phyloP scores from a whole-genome alignment of 2,329 filamentous ascomycete species.

The Didymella sp. region DNA sequence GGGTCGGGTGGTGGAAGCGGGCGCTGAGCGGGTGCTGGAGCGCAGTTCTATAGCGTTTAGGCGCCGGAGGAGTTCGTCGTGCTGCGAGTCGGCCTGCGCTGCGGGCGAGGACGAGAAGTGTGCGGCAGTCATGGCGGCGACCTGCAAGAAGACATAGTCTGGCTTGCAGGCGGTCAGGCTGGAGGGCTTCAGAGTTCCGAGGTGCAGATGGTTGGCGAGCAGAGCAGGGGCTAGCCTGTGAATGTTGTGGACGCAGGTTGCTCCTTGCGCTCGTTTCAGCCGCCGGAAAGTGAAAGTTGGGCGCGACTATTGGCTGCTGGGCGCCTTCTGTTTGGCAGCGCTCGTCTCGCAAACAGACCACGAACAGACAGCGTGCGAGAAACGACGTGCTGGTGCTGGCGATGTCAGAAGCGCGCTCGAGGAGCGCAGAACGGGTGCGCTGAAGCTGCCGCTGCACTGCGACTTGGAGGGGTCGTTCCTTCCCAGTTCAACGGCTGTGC shows the following conservation, averaged over 20 bases:
- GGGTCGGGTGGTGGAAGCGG: constrained; percentile 16
- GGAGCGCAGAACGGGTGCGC: constrained; percentile 4
- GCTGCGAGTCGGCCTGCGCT: constrained; percentile 18
- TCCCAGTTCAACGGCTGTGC: constrained; percentile 20
- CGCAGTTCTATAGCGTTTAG: constrained; percentile 33
- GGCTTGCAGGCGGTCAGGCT: constrained; percentile 19
- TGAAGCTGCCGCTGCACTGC: constrained; percentile 26
- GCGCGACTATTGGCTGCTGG: constrained; percentile 33
- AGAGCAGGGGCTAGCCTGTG: constrained; percentile 22
- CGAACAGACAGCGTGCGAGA: constrained; percentile 38
- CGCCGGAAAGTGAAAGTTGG: constrained; percentile 29
- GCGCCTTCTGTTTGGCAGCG: constrained; percentile 31
- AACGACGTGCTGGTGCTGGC: constrained; percentile 9
- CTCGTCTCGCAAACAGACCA: constrained; percentile 24
- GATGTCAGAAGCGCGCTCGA: constrained; percentile 16
- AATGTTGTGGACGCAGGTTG: constrained; percentile 36
- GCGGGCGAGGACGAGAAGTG: constrained; percentile 26
- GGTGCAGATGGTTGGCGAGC: constrained; percentile 29
- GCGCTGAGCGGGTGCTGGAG: constrained; percentile 16
- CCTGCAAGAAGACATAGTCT: constrained; percentile 41
- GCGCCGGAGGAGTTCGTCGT: constrained; percentile 28
- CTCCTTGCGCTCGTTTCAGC: constrained; percentile 48
- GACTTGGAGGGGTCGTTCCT: constrained; percentile 17
- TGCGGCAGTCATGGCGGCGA: constrained; percentile 39
- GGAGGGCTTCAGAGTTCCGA: constrained; percentile 22